phyloP scores from a whole-genome alignment of 2,329 filamentous ascomycete species.

The Conoideocrella luteorostrata region DNA sequence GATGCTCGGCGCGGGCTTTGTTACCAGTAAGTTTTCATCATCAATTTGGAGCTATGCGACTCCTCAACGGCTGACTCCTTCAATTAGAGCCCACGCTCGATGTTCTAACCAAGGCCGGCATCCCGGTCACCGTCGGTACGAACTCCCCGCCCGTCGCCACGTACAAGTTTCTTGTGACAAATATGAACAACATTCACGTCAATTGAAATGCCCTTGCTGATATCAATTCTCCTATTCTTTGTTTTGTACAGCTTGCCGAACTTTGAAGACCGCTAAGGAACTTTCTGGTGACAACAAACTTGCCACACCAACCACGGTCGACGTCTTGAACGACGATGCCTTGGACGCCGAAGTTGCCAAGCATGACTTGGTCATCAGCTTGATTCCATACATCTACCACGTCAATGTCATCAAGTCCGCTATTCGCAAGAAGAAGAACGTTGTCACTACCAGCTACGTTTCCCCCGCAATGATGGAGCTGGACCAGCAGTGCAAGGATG shows the following conservation, averaged over 20 bases:
- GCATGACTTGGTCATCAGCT: slow-evolving; percentile 69
- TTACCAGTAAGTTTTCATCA: slow-evolving; percentile 31
- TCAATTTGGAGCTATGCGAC: not conserved
- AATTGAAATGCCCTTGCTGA: slow-evolving; percentile 5
- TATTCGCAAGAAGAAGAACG: slow-evolving; percentile 89
- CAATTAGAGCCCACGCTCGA: slow-evolving; percentile 52
- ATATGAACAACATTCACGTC: not conserved
- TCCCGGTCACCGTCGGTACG: slow-evolving; percentile 60
- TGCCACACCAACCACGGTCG: slow-evolving; percentile 71
- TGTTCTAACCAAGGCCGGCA: slow-evolving; percentile 52
- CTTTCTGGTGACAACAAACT: slow-evolving; percentile 67
- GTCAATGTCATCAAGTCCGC: slow-evolving; percentile 86
- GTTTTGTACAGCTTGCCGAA: slow-evolving; percentile 62
- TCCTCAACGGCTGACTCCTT: slow-evolving; percentile 1
- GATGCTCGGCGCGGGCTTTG: slow-evolving; percentile 50
- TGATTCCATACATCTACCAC: slow-evolving; percentile 92
- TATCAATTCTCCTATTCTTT: not conserved
- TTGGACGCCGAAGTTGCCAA: slow-evolving; percentile 76
- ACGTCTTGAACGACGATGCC: slow-evolving; percentile 69
- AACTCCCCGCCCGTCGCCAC: slow-evolving; percentile 7
- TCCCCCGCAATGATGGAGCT: slow-evolving; percentile 89
- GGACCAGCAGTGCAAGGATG: slow-evolving; percentile 74
- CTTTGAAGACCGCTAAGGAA: slow-evolving; percentile 67
- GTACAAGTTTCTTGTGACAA: not conserved
- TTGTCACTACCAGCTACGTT: slow-evolving; percentile 92